Evolutionary conservation across 2,329 filamentous ascomycete genomes (phyloP).

Genomic region (Arachnomyces sp.): DNA sequence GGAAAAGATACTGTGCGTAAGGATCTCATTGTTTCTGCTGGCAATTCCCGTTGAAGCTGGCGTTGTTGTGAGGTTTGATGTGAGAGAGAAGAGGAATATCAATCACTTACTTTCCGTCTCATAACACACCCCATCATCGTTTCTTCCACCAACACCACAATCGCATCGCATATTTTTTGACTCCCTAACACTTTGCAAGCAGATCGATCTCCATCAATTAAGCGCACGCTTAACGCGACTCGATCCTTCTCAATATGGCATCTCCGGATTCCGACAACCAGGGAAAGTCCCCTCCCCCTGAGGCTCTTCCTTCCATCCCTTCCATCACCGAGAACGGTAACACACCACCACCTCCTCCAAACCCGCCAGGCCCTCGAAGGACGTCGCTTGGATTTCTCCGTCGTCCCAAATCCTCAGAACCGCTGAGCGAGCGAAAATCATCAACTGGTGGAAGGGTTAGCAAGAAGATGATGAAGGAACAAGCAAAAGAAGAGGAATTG

Average conservation of each 20-base stretch:
- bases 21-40: no score
- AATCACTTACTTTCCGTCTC: background rate
- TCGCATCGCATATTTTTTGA: no score
- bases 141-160: background rate
- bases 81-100: no score
- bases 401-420: constrained; percentile 60
- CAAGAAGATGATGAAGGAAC: constrained; percentile 32
- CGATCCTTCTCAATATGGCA: no score
- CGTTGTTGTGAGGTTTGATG: no score
- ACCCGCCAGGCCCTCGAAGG: constrained; percentile 28
- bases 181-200: no score
- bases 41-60: no score
- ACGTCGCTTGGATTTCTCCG: constrained; percentile 54
- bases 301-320: constrained; percentile 3
- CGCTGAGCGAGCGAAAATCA: constrained; percentile 47
- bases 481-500: constrained; percentile 43
- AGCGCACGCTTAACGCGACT: no score
- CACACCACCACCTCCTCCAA: constrained; percentile 8
- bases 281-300: constrained; percentile 7
- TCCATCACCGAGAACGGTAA: constrained; percentile 25
- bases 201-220: no score
- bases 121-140: background rate
- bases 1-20: no score
- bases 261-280: constrained; percentile 4
- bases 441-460: constrained; percentile 22